Conservation (phyloP, 202 grass and related monocot genomes). For the Thinopyrum obtusiflorum region DNA sequence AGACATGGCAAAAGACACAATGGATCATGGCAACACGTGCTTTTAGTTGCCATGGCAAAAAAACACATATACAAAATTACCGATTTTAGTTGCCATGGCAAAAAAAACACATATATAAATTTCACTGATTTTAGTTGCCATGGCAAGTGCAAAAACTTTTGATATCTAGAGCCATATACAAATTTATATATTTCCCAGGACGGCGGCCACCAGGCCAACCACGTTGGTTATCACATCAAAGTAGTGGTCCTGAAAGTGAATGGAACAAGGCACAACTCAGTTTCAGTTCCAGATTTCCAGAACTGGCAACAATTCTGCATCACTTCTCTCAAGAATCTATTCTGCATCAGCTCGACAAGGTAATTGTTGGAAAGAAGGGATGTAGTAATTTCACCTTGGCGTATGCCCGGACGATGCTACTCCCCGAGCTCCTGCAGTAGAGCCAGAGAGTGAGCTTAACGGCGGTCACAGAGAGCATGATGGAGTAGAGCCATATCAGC, state of each 20-base stretch:
- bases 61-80: too few species aligned
- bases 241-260: slow-evolving; percentile 61
- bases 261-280: neutral
- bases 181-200: slow-evolving; percentile 45
- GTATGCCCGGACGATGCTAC: slow-evolving; percentile 76
- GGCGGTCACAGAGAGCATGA: slow-evolving; percentile 82
- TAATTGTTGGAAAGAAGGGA: too few species aligned
- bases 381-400: slow-evolving; percentile 81
- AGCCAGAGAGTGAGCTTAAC: slow-evolving; percentile 83
- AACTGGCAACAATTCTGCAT: neutral
- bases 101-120: too few species aligned
- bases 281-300: too few species aligned
- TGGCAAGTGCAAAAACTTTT: too few species aligned
- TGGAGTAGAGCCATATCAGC: slow-evolving; percentile 78
- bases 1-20: too few species aligned
- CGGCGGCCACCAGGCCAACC: slow-evolving; percentile 74
- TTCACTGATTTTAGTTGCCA: too few species aligned
- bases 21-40: too few species aligned
- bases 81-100: too few species aligned
- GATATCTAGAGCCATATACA: too few species aligned
- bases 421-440: slow-evolving; percentile 79
- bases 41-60: too few species aligned
- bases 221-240: slow-evolving; percentile 94
- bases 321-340: neutral
- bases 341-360: neutral